These are phyloP conservation scores for Candida ponderosae DNA, from an alignment of 805 yeast genomes.

Conservation along the genomic window DNA sequence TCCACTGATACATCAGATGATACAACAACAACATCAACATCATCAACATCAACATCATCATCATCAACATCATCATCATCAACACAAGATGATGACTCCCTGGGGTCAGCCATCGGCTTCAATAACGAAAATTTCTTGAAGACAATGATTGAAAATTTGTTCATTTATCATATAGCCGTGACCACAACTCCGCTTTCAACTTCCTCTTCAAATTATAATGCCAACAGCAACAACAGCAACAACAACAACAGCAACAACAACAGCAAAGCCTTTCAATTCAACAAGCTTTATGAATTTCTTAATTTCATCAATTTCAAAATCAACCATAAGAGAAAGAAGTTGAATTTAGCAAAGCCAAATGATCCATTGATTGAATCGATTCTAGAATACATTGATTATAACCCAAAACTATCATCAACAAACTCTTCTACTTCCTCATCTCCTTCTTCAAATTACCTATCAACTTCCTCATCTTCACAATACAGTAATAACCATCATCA, in stretches of 20 bases:
- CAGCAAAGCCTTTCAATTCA: background rate
- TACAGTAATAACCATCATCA: background rate
- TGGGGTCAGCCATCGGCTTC: constrained; percentile 5
- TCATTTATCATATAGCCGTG: too few species aligned
- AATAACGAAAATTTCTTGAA: constrained; percentile 16
- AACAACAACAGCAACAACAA: too few species aligned
- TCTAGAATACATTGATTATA: too few species aligned
- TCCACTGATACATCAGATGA: background rate
- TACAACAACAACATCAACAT: constrained; percentile 6
- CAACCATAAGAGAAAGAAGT: constrained; percentile 17
- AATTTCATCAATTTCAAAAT: constrained; percentile 13
- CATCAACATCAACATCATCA: constrained; percentile 6
- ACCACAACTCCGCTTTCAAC: too few species aligned
- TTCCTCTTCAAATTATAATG: too few species aligned
- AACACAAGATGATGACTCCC: background rate
- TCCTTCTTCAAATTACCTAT: too few species aligned
- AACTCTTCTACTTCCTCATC: too few species aligned
- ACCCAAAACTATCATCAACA: too few species aligned
- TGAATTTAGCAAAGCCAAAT: constrained; percentile 14
- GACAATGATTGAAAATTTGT: constrained; percentile 11
- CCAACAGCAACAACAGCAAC: too few species aligned
- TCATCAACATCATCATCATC: constrained; percentile 7
- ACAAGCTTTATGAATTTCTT: constrained; percentile 8
- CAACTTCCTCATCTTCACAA: too few species aligned
- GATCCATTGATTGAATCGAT: background rate